Conservation (phyloP, 129 eudicot species). For the Lactuca sativa region DNA sequence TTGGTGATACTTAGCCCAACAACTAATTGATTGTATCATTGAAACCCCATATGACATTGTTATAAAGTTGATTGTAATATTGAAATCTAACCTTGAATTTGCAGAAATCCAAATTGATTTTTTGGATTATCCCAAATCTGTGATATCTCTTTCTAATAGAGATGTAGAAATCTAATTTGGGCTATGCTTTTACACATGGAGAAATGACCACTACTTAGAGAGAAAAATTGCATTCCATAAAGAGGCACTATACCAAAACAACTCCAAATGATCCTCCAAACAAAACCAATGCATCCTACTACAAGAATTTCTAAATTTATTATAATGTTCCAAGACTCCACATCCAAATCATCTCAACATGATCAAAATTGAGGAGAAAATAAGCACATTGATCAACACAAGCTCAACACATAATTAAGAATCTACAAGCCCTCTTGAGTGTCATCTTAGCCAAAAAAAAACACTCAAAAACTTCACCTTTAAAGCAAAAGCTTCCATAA, state of each 20-base stretch:
- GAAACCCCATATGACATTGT: no score
- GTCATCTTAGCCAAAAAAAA: neutral
- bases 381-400: neutral
- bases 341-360: neutral
- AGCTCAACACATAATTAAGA: neutral
- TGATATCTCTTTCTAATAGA: no score
- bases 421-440: neutral
- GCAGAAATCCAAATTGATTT: no score
- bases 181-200: neutral
- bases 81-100: no score
- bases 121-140: no score
- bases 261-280: neutral
- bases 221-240: neutral
- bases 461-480: neutral
- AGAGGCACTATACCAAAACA: no score
- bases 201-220: neutral
- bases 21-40: no score
- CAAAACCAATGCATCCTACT: neutral
- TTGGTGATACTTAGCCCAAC: no score
- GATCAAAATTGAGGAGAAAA: neutral
- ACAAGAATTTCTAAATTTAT: neutral
- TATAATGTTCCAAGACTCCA: neutral
- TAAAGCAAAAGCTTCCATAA: no score
- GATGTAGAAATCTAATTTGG: no score
- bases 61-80: no score